Evolutionary conservation across 2,329 filamentous ascomycete genomes (phyloP).

Genomic region (Raffaelea arxii): DNA sequence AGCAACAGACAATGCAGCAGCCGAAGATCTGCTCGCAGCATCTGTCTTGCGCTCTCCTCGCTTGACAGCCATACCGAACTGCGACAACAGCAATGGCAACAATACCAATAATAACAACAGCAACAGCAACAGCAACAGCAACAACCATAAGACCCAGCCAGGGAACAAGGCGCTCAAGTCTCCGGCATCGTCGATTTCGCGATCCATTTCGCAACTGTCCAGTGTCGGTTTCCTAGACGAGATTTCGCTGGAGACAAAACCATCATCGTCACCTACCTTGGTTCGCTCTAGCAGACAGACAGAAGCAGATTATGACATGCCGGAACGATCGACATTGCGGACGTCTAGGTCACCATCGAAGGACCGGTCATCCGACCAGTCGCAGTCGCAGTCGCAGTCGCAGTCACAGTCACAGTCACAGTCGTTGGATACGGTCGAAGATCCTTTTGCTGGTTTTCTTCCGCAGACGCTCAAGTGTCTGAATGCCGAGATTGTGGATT

Average conservation of each 20-base stretch:
- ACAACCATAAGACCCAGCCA: conserved; percentile 7
- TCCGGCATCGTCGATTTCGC: conserved; percentile 14
- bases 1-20: no score
- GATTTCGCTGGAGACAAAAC: conserved; percentile 23
- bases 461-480: conserved; percentile 49
- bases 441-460: conserved; percentile 26
- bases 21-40: conserved; percentile 20
- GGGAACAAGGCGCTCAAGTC: conserved; percentile 15
- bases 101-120: no score
- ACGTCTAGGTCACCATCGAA: conserved; percentile 13
- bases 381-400: conserved; percentile 5
- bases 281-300: conserved; percentile 14
- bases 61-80: conserved; percentile 11
- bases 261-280: no score
- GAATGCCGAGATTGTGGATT: conserved; percentile 45
- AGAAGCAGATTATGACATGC: conserved; percentile 11
- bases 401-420: no score
- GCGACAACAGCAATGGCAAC: no score
- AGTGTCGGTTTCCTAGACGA: conserved; percentile 22
- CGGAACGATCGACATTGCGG: not conserved
- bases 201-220: conserved; percentile 24
- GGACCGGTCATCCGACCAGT: conserved; percentile 13
- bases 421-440: conserved; percentile 10
- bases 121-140: conserved; percentile 15
- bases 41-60: conserved; percentile 23